These are phyloP conservation scores for Neonectria hederae DNA, from an alignment of 2,329 filamentous ascomycete genomes.

Conservation along the genomic window DNA sequence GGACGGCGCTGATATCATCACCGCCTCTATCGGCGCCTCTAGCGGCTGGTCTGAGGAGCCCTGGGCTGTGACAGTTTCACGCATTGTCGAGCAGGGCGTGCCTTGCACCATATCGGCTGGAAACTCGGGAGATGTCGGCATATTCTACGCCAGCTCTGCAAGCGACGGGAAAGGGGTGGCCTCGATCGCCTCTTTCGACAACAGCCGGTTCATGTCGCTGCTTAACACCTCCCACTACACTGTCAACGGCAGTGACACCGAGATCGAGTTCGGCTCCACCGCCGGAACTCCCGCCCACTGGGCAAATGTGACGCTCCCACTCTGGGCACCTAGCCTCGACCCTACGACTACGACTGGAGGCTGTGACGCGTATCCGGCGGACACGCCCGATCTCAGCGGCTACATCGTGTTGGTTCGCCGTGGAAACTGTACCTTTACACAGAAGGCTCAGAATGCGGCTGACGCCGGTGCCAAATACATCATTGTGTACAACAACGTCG, in stretches of 20 bases:
- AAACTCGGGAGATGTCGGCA: conserved; percentile 56
- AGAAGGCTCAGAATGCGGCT: conserved; percentile 63
- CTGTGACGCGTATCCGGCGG: conserved; percentile 61
- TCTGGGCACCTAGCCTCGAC: conserved; percentile 62
- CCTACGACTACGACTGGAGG: conserved; percentile 58
- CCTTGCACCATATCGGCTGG: conserved; percentile 63
- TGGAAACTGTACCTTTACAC: conserved; percentile 64
- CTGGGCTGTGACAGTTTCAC: conserved; percentile 60
- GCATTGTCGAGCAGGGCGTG: conserved; percentile 63
- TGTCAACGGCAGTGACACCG: conserved; percentile 46
- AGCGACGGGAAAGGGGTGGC: conserved; percentile 58
- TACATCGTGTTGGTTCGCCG: conserved; percentile 69
- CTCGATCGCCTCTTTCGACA: conserved; percentile 62
- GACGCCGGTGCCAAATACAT: conserved; percentile 68
- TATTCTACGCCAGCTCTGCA: conserved; percentile 61
- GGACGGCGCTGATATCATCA: conserved; percentile 67
- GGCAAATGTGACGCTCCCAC: conserved; percentile 56
- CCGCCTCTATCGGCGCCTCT: conserved; percentile 60
- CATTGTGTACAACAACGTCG: conserved; percentile 67
- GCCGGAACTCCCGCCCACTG: conserved; percentile 54
- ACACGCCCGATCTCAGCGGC: conserved; percentile 65
- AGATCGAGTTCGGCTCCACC: conserved; percentile 54
- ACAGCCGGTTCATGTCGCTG: conserved; percentile 53
- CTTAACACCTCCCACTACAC: conserved; percentile 54
- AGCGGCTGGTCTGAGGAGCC: conserved; percentile 63